phyloP scores from a whole-genome alignment of 352 stramenopile genomes.

The Proteromonas lacertae region DNA sequence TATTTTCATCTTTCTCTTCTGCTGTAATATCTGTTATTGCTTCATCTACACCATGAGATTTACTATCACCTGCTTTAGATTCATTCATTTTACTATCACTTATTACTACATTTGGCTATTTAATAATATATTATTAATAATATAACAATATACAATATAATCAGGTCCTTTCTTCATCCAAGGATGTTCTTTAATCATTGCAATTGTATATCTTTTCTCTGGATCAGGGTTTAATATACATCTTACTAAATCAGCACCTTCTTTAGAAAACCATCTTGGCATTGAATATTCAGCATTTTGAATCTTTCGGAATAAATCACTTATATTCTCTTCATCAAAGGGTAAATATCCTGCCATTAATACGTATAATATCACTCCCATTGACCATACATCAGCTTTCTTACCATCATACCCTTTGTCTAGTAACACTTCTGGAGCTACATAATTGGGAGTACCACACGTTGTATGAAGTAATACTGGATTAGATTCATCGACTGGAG shows the following conservation, averaged over 20 bases:
- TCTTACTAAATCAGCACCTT: conserved; percentile 26
- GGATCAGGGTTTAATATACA: conserved; percentile 64
- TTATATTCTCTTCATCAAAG: conserved; percentile 72
- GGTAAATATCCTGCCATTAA: conserved; percentile 53
- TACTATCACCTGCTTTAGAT: too few relatives aligned
- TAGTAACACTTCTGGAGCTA: conserved; percentile 45
- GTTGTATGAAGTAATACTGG: conserved; percentile 47
- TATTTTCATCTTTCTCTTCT: too few relatives aligned
- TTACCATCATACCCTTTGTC: too few relatives aligned
- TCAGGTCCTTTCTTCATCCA: conserved; percentile 24
- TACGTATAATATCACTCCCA: conserved; percentile 91
- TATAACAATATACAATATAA: too few relatives aligned
- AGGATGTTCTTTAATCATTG: conserved; percentile 46
- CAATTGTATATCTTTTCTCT: conserved; percentile 30
- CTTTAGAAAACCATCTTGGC: conserved; percentile 18
- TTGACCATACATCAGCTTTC: too few relatives aligned
- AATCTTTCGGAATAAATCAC: conserved; percentile 77
- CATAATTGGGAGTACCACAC: too few relatives aligned
- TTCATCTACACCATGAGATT: too few relatives aligned
- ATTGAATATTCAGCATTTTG: conserved; percentile 72
- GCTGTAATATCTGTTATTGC: too few relatives aligned
- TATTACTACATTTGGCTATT: too few relatives aligned
- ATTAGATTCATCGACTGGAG: conserved; percentile 25
- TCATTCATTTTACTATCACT: too few relatives aligned
- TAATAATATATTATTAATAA: too few relatives aligned